A percentile compares a stretch with the other conserved stretches of the same genome.
Evolutionary conservation across 2,329 filamentous ascomycete species (phyloP).

Genomic region (Diatrype stigma): DNA sequence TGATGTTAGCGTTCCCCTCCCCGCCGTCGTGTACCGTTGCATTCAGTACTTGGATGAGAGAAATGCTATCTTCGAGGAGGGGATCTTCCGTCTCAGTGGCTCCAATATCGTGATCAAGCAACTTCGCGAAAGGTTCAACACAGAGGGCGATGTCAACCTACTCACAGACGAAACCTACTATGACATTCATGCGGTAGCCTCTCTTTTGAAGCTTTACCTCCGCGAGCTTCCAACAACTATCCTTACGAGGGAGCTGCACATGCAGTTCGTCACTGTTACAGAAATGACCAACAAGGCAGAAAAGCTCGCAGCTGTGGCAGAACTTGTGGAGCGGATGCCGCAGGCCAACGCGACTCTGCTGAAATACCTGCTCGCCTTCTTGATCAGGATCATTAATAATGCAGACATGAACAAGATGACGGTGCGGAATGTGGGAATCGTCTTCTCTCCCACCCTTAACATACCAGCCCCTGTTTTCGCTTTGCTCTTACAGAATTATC

Average conservation of each 20-base stretch:
- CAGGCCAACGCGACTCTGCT: slow-evolving; percentile 76
- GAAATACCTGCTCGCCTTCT: slow-evolving; percentile 78
- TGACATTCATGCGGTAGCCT: slow-evolving; percentile 94
- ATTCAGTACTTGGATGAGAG: slow-evolving; percentile 87
- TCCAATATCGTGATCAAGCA: slow-evolving; percentile 92
- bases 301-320: slow-evolving; percentile 72
- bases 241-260: slow-evolving; percentile 81
- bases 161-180: slow-evolving; percentile 79
- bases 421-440: slow-evolving; percentile 93
- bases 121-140: slow-evolving; percentile 89
- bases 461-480: slow-evolving; percentile 94
- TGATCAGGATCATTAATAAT: slow-evolving; percentile 91
- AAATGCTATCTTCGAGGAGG: slow-evolving; percentile 80
- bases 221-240: slow-evolving; percentile 90
- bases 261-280: slow-evolving; percentile 80
- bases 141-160: slow-evolving; percentile 85
- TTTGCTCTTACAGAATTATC: slow-evolving; percentile 86
- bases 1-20: slow-evolving; percentile 71
- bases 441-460: slow-evolving; percentile 95
- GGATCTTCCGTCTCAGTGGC: slow-evolving; percentile 95
- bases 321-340: slow-evolving; percentile 76
- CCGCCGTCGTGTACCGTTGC: slow-evolving; percentile 91
- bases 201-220: slow-evolving; percentile 87
- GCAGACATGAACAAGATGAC: slow-evolving; percentile 95
- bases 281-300: slow-evolving; percentile 71